Evolutionary conservation across 192 early-diverging fungal species (phyloP).

Genomic region (Backusella liffmaniae): DNA sequence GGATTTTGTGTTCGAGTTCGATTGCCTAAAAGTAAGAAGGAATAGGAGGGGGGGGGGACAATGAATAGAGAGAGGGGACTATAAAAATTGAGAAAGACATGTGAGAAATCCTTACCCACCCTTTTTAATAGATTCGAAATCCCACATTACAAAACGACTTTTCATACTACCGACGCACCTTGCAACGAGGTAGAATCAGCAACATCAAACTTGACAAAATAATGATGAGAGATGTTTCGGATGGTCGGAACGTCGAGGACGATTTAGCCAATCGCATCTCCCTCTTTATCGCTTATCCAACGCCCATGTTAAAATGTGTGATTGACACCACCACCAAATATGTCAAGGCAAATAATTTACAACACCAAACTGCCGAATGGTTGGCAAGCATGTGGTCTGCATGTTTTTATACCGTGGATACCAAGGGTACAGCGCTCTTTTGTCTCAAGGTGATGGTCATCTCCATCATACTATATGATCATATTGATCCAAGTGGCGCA

Average conservation of each 20-base stretch:
- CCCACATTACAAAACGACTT: constrained; percentile 86
- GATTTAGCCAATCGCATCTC: constrained; percentile 91
- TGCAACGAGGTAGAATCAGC: constrained; percentile 60
- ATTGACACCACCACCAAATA: constrained; percentile 72
- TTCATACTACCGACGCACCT: constrained; percentile 89
- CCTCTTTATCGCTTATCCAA: constrained; percentile 91
- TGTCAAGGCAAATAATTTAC: constrained; percentile 42
- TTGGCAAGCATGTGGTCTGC: constrained; percentile 69
- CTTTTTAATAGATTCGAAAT: constrained; percentile 16
- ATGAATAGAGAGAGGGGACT: too few relatives aligned
- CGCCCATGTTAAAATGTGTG: constrained; percentile 84
- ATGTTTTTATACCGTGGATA: constrained; percentile 58
- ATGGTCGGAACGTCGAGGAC: constrained; percentile 60
- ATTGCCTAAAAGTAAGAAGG: constrained; percentile 72
- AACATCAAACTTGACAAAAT: background rate
- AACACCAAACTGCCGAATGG: constrained; percentile 56
- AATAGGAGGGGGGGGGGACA: background rate
- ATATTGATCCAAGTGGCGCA: constrained; percentile 74
- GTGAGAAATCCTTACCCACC: too few relatives aligned
- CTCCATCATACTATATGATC: constrained; percentile 87
- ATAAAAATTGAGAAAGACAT: too few relatives aligned
- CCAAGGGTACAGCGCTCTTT: constrained; percentile 55
- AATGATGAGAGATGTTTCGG: constrained; percentile 14
- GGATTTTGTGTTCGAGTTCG: constrained; percentile 87
- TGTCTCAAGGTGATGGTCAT: constrained; percentile 84